phyloP scores from a whole-genome alignment of 139 green algal genomes.

The Edaphochlamys debaryana region DNA sequence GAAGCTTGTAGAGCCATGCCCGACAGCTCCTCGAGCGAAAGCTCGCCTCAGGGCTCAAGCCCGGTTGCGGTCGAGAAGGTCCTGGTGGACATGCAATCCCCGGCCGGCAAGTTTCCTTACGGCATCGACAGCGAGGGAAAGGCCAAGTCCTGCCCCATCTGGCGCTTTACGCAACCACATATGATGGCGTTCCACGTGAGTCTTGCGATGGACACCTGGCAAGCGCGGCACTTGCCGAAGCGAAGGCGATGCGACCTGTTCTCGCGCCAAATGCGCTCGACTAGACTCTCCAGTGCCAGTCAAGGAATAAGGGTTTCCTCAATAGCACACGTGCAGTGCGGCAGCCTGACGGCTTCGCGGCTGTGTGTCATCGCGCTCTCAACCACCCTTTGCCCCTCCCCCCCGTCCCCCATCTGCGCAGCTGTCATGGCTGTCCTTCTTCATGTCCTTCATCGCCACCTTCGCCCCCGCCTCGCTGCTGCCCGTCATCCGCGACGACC shows the following conservation, averaged over 20 bases:
- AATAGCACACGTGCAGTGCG: too few species aligned
- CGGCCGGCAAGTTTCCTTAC: too few species aligned
- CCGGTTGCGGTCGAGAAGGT: too few species aligned
- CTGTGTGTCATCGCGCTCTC: background rate
- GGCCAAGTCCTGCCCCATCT: slow-evolving; percentile 1
- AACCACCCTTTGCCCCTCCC: background rate
- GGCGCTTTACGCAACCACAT: slow-evolving; percentile 24
- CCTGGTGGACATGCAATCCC: too few species aligned
- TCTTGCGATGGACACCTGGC: background rate
- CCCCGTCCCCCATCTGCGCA: slow-evolving; percentile 74
- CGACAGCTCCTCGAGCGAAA: too few species aligned
- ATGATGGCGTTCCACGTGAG: slow-evolving; percentile 50
- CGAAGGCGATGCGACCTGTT: too few species aligned
- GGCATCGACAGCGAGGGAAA: slow-evolving; percentile 21
- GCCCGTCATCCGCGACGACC: slow-evolving; percentile 85
- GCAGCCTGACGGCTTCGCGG: too few species aligned
- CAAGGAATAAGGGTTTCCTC: too few species aligned
- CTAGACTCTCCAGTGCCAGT: too few species aligned
- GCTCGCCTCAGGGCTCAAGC: too few species aligned
- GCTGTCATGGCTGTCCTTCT: slow-evolving; percentile 90
- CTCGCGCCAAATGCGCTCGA: too few species aligned
- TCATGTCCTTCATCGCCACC: slow-evolving; percentile 90
- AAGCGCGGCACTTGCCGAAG: background rate
- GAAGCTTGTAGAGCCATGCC: too few species aligned
- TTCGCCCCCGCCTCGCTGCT: slow-evolving; percentile 88